Conservation (phyloP, 257 asterid genomes). For the Salvia miltiorrhiza region DNA sequence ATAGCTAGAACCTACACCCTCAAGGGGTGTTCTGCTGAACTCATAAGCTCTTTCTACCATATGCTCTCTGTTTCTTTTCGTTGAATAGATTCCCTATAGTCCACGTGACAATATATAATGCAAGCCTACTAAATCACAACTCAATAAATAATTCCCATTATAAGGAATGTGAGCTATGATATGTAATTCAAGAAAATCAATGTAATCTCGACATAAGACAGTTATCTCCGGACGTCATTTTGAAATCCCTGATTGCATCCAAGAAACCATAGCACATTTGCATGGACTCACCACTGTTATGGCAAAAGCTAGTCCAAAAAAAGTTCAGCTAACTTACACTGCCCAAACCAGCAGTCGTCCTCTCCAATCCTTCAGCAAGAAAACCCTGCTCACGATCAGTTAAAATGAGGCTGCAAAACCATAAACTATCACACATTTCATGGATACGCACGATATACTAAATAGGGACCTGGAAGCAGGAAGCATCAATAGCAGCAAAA, state of each 20-base stretch:
- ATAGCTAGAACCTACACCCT: not conserved
- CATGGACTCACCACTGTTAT: not conserved
- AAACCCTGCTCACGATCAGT: constrained; percentile 68
- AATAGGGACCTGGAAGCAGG: constrained; percentile 80
- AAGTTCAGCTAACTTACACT: constrained; percentile 62
- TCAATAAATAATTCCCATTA: no score
- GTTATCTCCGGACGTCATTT: not conserved
- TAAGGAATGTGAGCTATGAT: no score
- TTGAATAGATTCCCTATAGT: no score
- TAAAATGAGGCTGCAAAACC: constrained; percentile 13
- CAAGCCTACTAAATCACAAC: no score
- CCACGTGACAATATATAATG: no score
- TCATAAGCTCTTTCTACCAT: not conserved
- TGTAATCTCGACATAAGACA: not conserved
- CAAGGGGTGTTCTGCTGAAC: not conserved
- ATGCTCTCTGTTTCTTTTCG: no score
- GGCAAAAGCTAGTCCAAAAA: constrained; percentile 5
- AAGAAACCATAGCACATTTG: not conserved
- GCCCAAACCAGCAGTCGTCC: constrained; percentile 98
- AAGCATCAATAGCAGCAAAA: constrained; percentile 81
- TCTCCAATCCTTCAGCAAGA: constrained; percentile 93
- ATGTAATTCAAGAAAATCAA: not conserved
- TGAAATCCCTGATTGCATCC: not conserved
- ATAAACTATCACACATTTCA: not conserved
- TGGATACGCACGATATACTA: constrained; percentile 5